Conservation (phyloP, 495 filamentous ascomycete genomes). For the Halenospora varia region DNA sequence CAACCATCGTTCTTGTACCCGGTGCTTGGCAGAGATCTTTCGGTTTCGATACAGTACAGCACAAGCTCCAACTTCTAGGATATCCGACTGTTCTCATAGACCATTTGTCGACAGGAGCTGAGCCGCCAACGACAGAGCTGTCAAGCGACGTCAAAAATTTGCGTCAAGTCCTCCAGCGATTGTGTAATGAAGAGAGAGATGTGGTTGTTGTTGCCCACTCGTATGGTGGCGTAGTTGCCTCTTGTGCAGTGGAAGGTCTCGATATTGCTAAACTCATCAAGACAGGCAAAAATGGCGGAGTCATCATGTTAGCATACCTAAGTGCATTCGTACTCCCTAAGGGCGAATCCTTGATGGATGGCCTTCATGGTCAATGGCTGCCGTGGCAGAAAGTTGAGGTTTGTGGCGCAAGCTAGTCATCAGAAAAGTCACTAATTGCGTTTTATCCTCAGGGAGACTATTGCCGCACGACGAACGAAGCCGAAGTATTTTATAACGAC, state of each 20-base stretch:
- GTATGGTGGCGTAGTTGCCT: constrained; percentile 9
- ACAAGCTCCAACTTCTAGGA: neutral
- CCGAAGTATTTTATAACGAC: constrained; percentile 4
- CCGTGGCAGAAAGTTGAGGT: constrained; percentile 7
- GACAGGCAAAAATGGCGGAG: constrained; percentile 5
- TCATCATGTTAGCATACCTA: constrained; percentile 5
- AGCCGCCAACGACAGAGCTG: neutral
- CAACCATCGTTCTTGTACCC: constrained; percentile 1
- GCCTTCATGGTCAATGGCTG: neutral
- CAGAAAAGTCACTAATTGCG: neutral
- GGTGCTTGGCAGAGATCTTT: neutral
- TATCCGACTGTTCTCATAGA: neutral
- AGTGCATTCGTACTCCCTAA: constrained; percentile 4
- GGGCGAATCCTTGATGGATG: neutral
- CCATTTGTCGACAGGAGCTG: neutral
- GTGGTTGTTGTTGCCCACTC: constrained; percentile 9
- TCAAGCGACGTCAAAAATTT: neutral
- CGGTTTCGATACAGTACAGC: neutral
- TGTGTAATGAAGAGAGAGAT: neutral
- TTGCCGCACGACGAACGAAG: no score
- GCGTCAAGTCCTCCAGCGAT: neutral
- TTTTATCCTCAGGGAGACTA: no score
- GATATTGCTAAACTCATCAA: neutral
- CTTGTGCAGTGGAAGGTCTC: constrained; percentile 3
- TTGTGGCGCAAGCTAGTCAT: neutral